Evolutionary conservation across 2,329 filamentous ascomycete species (phyloP).

Genomic region (Aureobasidium leucospermi): DNA sequence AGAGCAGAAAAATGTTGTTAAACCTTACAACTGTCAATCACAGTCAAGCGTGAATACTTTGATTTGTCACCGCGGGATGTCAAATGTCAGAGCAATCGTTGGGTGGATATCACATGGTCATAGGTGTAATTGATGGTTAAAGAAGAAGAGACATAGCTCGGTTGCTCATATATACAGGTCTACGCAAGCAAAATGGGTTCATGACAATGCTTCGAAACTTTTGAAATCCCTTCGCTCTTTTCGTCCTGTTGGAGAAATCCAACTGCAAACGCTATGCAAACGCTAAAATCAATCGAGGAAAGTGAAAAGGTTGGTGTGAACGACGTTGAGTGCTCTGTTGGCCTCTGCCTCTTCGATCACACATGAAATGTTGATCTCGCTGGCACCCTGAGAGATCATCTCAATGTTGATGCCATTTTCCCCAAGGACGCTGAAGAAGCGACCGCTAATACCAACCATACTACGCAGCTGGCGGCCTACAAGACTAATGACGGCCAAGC

Average conservation of each 20-base stretch:
- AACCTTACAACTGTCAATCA: too few relatives aligned
- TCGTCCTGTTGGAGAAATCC: background rate
- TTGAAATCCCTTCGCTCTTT: background rate
- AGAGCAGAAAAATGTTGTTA: too few relatives aligned
- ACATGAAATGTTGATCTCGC: conserved; percentile 98
- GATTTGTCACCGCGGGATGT: too few relatives aligned
- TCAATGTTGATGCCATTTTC: conserved; percentile 95
- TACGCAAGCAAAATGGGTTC: background rate
- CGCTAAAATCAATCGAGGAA: conserved; percentile 62
- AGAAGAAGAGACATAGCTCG: background rate
- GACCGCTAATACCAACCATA: conserved; percentile 84
- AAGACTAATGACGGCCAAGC: conserved; percentile 93
- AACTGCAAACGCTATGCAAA: conserved; percentile 11
- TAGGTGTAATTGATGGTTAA: too few relatives aligned
- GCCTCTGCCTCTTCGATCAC: conserved; percentile 90
- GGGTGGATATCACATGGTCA: too few relatives aligned
- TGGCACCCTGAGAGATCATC: conserved; percentile 98
- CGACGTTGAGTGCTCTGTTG: conserved; percentile 86
- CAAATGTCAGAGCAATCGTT: too few relatives aligned
- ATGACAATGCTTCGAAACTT: background rate
- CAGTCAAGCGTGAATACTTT: too few relatives aligned
- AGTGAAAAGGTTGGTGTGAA: conserved; percentile 94
- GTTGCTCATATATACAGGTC: background rate
- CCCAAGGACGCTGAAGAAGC: conserved; percentile 90
- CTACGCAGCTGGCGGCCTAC: conserved; percentile 97